phyloP scores from a whole-genome alignment of 352 stramenopile species.

The Globisporangium radiosum region DNA sequence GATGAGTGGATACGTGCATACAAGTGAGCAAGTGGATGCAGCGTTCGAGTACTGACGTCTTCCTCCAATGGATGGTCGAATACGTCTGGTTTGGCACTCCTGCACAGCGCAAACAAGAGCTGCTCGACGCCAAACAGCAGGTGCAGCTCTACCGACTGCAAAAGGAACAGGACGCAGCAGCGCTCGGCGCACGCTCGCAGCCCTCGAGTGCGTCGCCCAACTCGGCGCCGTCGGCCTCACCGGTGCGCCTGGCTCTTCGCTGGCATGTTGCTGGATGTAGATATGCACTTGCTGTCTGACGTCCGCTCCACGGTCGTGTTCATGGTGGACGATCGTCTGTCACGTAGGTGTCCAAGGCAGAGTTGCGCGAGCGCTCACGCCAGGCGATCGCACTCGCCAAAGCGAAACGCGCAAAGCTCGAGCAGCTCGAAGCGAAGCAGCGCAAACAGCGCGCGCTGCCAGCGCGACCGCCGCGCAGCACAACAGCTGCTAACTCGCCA shows the following conservation, averaged over 20 bases:
- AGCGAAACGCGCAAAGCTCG: conserved; percentile 35
- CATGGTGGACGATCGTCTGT: too few species aligned
- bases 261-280: background rate
- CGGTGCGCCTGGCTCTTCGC: conserved; percentile 14
- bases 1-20: too few species aligned
- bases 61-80: background rate
- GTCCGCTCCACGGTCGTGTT: background rate
- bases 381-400: conserved; percentile 54
- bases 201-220: conserved; percentile 8
- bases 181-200: conserved; percentile 14
- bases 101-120: conserved; percentile 41
- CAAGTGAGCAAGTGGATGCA: background rate
- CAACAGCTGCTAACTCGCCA: background rate
- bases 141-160: conserved; percentile 64
- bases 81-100: background rate
- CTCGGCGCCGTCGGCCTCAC: conserved; percentile 11
- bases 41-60: too few species aligned
- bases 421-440: conserved; percentile 30
- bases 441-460: conserved; percentile 33
- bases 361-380: conserved; percentile 40
- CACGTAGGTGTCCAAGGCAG: conserved; percentile 31
- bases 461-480: conserved; percentile 21
- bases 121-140: conserved; percentile 72
- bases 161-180: conserved; percentile 60
- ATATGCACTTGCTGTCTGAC: background rate